Evolutionary conservation across 2,329 filamentous ascomycete genomes (phyloP), one percentile per base, ranked within the genome.

Genomic region (Monosporascus sp.): DNA sequence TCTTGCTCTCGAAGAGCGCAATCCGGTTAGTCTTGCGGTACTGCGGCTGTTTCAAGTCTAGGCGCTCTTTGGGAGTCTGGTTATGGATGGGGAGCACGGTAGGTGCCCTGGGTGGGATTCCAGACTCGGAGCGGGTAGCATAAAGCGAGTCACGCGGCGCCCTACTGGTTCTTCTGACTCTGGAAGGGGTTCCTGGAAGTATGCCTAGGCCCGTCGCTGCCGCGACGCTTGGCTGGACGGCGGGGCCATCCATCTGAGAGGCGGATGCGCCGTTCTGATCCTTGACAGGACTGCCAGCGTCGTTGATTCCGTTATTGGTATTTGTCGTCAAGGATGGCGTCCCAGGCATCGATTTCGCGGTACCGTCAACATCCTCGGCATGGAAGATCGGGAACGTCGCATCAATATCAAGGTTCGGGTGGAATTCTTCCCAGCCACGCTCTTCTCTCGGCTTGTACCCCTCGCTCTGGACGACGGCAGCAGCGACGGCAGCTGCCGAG

Each of bases 381-480:
- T 81, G 84, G 66, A 92, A 92, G 3, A 96, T 78, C 60, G 87
- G 84, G 59, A 97, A 87, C 4, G 82, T 83, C 14, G 81, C 81
- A 53, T 96, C 91, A 48, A 97, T 91, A 73, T 97, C 92, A 50
- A 99, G 82, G 64, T 97, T 90, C 0, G 91, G 91, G 70, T 99
- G 94, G 60, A 97, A 97, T 69, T 99, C 94, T 66, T 97, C 92
- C 91, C 93, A 99, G 50, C 91, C 90, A 58, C 93, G 86, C 74
- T 99, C 94, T 73, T 99, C 94, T 65, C 94, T 82, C 35, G 94
- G 94, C 70, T 99, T 99, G 73, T 97, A 97, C 49, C 93, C 92
- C 75, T 97, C 94, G 64, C 86, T 92, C 67, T 96, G 91, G 61
- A 91, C 89, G 55, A 94, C 88, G 4, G 89, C 88, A 6, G 91